Evolutionary conservation across 257 asterid species (phyloP), one percentile per base, ranked within the genome.

Genomic region (Orobanche coerulescens): DNA sequence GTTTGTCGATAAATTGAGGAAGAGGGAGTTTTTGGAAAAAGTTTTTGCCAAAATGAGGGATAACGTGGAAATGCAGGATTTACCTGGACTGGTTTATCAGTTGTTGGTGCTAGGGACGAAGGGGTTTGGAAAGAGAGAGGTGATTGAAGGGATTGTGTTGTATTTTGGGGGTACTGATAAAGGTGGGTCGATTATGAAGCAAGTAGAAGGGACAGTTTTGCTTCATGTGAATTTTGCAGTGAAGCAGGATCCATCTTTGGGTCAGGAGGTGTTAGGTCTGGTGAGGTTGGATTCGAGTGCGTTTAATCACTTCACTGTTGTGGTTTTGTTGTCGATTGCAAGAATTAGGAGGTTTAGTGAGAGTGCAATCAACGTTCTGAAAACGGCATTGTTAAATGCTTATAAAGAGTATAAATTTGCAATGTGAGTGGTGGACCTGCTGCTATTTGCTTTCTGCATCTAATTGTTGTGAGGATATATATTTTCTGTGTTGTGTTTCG

Each of bases 191-290:
- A 78, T 74, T 42, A 81, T 77, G 81, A 84, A 81, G 66, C 95
- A 89, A 71, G 85, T 86, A 10, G 95, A 88, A 67, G 96, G 95
- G 76, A 88, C 96, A 25, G 96, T 86, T 51, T 71, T 88, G 77
- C 90, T 89, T 68, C 95, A 89, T 64, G 84, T 89, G 72, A 86
- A 85, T 79, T 89, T 89, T 49, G 91, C 95, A 1, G 94, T 86
- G 48, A 89, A 86, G 77, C 95, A 89, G 80, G 90, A 88, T 43
- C 88, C 90, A 5, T 86, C 96, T 2, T 73, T 88, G 69, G 96
- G 87, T 54, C 85, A 78, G 80, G 95, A 84, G 79, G 81, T 88
- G 43, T 69, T 86, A 62, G 88, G 82, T 70, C 65, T 88, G 37
- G 91, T 86, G 50, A 80, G 83, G 70, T 69, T 71, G 56, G 91